Conservation (phyloP, 768 basidiomycete genomes). For the Tricholoma bakamatsutake region DNA sequence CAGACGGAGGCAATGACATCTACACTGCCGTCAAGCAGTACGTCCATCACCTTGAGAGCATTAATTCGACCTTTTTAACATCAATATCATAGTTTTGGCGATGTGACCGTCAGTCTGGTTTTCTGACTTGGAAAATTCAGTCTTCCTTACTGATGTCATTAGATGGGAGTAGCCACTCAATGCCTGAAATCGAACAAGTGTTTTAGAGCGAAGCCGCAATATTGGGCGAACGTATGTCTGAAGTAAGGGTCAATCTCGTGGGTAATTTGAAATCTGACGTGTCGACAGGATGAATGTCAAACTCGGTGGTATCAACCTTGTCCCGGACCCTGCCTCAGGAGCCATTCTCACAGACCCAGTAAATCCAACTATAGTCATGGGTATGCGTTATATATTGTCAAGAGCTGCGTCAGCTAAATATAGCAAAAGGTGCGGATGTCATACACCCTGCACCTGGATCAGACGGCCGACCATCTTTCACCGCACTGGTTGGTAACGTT, state of each 20-base stretch:
- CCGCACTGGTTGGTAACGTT: slow-evolving; percentile 69
- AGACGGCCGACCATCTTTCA: slow-evolving; percentile 68
- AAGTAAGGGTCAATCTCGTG: slow-evolving; percentile 45
- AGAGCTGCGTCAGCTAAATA: not conserved
- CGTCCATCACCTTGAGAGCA: slow-evolving; percentile 19
- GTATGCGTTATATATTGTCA: slow-evolving; percentile 26
- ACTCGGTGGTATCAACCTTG: slow-evolving; percentile 74
- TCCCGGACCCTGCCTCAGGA: slow-evolving; percentile 59
- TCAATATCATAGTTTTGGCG: slow-evolving; percentile 43
- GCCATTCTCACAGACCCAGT: slow-evolving; percentile 54
- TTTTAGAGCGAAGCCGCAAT: slow-evolving; percentile 61
- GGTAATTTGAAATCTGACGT: not conserved
- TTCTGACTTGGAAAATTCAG: not conserved
- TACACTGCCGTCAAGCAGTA: slow-evolving; percentile 79
- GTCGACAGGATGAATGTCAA: slow-evolving; percentile 69
- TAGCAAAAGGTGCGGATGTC: slow-evolving; percentile 59
- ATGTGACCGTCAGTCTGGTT: slow-evolving; percentile 27
- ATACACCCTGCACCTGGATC: slow-evolving; percentile 77
- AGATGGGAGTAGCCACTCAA: slow-evolving; percentile 78
- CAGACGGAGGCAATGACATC: slow-evolving; percentile 66
- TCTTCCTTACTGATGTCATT: slow-evolving; percentile 1
- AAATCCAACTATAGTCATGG: slow-evolving; percentile 75
- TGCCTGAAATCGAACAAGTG: slow-evolving; percentile 68
- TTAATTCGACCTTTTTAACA: not conserved
- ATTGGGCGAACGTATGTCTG: slow-evolving; percentile 75